These are phyloP conservation scores for Saccharomycopsis sp. DNA, from an alignment of 805 yeast genomes.

Conservation along the genomic window DNA sequence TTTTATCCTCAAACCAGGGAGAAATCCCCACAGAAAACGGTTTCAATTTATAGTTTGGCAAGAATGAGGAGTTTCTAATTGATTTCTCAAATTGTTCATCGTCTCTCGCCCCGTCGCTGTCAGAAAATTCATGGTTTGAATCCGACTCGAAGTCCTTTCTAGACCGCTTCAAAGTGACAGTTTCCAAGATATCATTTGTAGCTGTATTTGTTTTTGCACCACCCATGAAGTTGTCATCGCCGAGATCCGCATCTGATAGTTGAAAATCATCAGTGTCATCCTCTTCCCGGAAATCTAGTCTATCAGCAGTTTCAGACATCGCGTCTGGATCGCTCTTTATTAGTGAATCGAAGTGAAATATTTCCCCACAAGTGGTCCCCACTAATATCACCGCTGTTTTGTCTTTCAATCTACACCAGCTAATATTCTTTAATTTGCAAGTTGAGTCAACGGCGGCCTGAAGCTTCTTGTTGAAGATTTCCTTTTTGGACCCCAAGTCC, in stretches of 20 bases:
- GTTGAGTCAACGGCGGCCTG: constrained; percentile 9
- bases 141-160: constrained; percentile 16
- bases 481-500: constrained; percentile 35
- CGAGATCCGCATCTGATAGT: constrained; percentile 22
- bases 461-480: constrained; percentile 28
- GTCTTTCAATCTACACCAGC: constrained; percentile 28
- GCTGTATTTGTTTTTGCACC: too few relatives aligned
- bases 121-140: constrained; percentile 13
- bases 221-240: not conserved
- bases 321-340: too few relatives aligned
- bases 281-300: constrained; percentile 18
- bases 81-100: constrained; percentile 7
- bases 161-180: constrained; percentile 3
- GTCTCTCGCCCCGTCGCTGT: constrained; percentile 28
- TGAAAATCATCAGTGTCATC: constrained; percentile 26
- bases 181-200: constrained; percentile 1
- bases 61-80: not conserved
- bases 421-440: constrained; percentile 26
- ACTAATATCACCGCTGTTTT: constrained; percentile 25
- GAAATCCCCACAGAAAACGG: constrained; percentile 87
- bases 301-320: constrained; percentile 13
- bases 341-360: constrained; percentile 26
- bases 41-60: constrained; percentile 29
- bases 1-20: constrained; percentile 62
- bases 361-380: constrained; percentile 36